These are phyloP conservation scores for Pycnococcus provasolii DNA, from an alignment of 139 green algal species.

Conservation along the genomic window DNA sequence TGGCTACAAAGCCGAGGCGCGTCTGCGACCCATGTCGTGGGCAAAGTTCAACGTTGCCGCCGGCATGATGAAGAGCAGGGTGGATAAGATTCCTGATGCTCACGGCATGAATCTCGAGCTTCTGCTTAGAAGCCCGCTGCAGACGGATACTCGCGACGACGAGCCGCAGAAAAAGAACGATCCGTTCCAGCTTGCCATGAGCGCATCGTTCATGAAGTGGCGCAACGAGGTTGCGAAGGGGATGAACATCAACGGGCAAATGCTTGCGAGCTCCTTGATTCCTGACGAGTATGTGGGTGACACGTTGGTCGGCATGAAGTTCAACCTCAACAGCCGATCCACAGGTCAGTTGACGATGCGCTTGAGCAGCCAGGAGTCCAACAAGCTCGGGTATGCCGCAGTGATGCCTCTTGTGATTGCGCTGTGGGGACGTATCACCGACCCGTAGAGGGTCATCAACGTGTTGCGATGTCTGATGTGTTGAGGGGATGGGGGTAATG, in stretches of 20 bases:
- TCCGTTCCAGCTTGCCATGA: constrained; percentile 33
- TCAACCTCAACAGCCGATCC: constrained; percentile 36
- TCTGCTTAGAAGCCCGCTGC: not conserved
- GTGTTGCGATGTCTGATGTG: no score
- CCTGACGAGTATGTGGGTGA: not conserved
- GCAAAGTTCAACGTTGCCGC: constrained; percentile 34
- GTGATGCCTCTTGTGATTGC: constrained; percentile 33
- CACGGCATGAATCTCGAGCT: constrained; percentile 32
- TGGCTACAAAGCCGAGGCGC: constrained; percentile 30
- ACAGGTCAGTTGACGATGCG: constrained; percentile 38
- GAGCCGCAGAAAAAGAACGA: constrained; percentile 2
- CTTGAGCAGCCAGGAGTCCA: constrained; percentile 41
- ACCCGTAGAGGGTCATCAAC: no score
- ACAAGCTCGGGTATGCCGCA: constrained; percentile 31
- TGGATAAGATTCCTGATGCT: constrained; percentile 13
- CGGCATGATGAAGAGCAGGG: constrained; percentile 37
- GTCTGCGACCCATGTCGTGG: constrained; percentile 11
- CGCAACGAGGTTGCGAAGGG: constrained; percentile 44
- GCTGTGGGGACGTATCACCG: constrained; percentile 19
- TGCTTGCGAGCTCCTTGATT: constrained; percentile 25
- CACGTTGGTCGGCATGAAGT: not conserved
- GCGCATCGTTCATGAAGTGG: constrained; percentile 50
- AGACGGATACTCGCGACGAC: no score
- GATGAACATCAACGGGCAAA: constrained; percentile 44
- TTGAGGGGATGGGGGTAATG: not conserved